A percentile compares a stretch with the other conserved stretches of the same genome.
phyloP scores from a whole-genome alignment of 805 yeast species.

The Candida loeiensis region DNA sequence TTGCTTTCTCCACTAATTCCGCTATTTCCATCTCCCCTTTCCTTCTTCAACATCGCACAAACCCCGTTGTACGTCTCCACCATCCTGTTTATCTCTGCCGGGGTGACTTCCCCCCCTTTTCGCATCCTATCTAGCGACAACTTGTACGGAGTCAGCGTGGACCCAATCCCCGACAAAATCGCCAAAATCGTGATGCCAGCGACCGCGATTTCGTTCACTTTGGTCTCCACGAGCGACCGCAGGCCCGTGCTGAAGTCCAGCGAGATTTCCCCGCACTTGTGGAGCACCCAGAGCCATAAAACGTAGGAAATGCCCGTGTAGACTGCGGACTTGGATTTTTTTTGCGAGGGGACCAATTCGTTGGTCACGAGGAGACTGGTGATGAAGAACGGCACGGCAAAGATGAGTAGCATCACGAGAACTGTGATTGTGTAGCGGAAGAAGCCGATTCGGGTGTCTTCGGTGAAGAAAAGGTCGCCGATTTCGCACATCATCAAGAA shows the following conservation, averaged over 20 bases:
- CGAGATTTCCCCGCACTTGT: constrained; percentile 32
- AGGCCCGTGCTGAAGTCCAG: constrained; percentile 19
- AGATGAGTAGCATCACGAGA: constrained; percentile 37
- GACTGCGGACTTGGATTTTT: background rate
- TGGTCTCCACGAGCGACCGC: constrained; percentile 34
- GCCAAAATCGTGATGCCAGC: constrained; percentile 52
- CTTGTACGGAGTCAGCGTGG: constrained; percentile 43
- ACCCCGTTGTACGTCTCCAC: constrained; percentile 37
- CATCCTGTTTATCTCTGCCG: constrained; percentile 5
- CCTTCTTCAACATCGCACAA: constrained; percentile 17
- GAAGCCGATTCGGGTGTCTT: constrained; percentile 25
- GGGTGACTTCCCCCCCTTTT: too few relatives aligned
- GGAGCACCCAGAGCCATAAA: constrained; percentile 33
- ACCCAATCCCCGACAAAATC: constrained; percentile 50
- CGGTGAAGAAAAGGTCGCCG: constrained; percentile 18
- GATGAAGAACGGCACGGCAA: constrained; percentile 43
- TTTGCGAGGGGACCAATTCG: constrained; percentile 19
- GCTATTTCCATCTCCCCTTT: constrained; percentile 12
- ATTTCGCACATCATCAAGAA: constrained; percentile 37
- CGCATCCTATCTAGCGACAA: constrained; percentile 13
- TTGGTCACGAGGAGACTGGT: constrained; percentile 29
- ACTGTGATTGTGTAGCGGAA: constrained; percentile 39
- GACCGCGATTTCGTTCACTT: constrained; percentile 44
- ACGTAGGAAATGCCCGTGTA: constrained; percentile 14
- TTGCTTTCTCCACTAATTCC: constrained; percentile 16